These are phyloP conservation scores for Hyphopichia khmerensis DNA, from an alignment of 1,139 yeast species.

Conservation along the genomic window DNA sequence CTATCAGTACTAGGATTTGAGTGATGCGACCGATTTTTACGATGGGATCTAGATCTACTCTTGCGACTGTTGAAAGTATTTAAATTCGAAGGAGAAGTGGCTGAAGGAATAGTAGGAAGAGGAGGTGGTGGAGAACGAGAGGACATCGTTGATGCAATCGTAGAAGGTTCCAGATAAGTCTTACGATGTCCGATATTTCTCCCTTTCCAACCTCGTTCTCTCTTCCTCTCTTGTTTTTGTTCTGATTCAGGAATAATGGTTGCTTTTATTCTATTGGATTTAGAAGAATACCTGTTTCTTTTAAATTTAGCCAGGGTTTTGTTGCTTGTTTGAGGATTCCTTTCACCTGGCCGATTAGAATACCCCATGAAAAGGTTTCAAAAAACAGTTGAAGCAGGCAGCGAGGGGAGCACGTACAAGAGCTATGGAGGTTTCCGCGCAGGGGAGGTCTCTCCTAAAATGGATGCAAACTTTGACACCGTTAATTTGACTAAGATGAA, in stretches of 20 bases:
- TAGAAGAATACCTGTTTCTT: not conserved
- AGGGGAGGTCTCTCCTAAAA: too few relatives aligned
- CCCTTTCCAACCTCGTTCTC: not conserved
- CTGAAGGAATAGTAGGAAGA: not conserved
- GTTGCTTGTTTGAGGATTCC: not conserved
- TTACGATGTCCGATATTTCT: not conserved
- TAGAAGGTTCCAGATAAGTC: not conserved
- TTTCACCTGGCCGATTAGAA: slow-evolving; percentile 1
- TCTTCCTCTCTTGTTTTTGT: not conserved
- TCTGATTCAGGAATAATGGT: not conserved
- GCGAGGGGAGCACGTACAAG: not conserved
- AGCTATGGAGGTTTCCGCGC: not conserved
- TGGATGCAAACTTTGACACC: too few relatives aligned
- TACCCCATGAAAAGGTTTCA: not conserved
- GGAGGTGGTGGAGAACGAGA: not conserved
- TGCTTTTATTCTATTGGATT: not conserved
- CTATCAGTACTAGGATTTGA: not conserved
- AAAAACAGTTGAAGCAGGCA: not conserved
- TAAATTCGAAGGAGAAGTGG: not conserved
- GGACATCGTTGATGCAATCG: not conserved
- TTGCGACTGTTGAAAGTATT: not conserved
- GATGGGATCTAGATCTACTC: not conserved
- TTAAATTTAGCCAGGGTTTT: not conserved
- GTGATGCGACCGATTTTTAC: not conserved
- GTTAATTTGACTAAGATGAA: too few relatives aligned